phyloP scores from a whole-genome alignment of 2,329 filamentous ascomycete species.

The Hypoxylon sp. region DNA sequence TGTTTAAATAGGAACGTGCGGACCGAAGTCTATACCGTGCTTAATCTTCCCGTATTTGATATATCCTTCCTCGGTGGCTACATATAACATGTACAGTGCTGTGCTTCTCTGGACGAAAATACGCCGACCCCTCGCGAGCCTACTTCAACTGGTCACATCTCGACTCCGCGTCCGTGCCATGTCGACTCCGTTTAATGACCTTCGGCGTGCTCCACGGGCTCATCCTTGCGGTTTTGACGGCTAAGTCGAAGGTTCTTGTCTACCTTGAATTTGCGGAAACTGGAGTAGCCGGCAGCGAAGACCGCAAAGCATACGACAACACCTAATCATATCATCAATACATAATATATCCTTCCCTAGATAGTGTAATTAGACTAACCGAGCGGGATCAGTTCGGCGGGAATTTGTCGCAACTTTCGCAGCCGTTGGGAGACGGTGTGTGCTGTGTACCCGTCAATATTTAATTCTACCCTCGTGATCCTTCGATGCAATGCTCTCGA shows the following conservation, averaged over 20 bases:
- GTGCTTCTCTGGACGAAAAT: slow-evolving; percentile 44
- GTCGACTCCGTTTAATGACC: slow-evolving; percentile 55
- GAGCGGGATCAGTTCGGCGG: slow-evolving; percentile 93
- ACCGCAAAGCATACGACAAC: slow-evolving; percentile 90
- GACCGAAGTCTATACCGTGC: slow-evolving; percentile 49
- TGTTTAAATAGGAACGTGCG: slow-evolving; percentile 42
- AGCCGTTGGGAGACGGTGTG: slow-evolving; percentile 98
- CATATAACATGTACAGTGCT: slow-evolving; percentile 53
- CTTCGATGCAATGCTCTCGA: slow-evolving; percentile 8
- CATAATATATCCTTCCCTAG: not conserved
- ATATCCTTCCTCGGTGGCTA: slow-evolving; percentile 45
- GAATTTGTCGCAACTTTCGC: slow-evolving; percentile 89
- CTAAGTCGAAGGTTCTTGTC: slow-evolving; percentile 94
- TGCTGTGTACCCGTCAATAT: slow-evolving; percentile 67
- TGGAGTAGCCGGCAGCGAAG: slow-evolving; percentile 84
- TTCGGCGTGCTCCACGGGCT: slow-evolving; percentile 58
- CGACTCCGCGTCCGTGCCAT: slow-evolving; percentile 39
- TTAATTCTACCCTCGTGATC: slow-evolving; percentile 17
- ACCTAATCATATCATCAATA: slow-evolving; percentile 66
- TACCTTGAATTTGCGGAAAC: slow-evolving; percentile 83
- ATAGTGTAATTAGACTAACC: slow-evolving; percentile 73
- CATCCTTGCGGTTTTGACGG: slow-evolving; percentile 72
- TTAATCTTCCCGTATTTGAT: slow-evolving; percentile 49
- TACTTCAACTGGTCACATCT: slow-evolving; percentile 34
- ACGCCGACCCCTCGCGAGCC: slow-evolving; percentile 31